These are phyloP conservation scores for Recurvomyces mirabilis DNA, from an alignment of 495 filamentous ascomycete species.

Conservation along the genomic window DNA sequence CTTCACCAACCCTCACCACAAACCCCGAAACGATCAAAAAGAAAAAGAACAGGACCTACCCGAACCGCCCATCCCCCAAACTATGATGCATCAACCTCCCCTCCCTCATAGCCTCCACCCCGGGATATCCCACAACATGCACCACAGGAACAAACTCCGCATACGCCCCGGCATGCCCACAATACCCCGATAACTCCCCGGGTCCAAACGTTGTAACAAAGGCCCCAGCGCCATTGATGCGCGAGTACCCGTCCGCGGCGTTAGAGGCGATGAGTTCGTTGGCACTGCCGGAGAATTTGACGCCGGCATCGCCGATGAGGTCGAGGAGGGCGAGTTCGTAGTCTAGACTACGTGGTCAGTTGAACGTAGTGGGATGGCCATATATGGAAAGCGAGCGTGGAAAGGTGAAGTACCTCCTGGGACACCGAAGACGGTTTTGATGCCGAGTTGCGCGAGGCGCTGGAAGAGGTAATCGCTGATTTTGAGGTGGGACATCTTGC, in stretches of 20 bases:
- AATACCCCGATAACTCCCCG: conserved; percentile 16
- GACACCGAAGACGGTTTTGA: conserved; percentile 6
- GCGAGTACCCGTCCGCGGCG: conserved; percentile 24
- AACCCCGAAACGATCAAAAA: too few species aligned
- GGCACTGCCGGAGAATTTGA: conserved; percentile 20
- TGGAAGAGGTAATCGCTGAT: conserved; percentile 3
- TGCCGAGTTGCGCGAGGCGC: conserved; percentile 8
- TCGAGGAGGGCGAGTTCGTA: conserved; percentile 25
- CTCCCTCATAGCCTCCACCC: conserved; percentile 3
- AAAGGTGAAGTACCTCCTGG: background rate
- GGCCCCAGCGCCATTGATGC: conserved; percentile 21
- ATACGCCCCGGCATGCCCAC: conserved; percentile 23
- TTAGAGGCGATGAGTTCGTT: conserved; percentile 25
- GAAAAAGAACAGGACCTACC: conserved; percentile 15
- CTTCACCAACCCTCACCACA: too few species aligned
- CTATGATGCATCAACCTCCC: conserved; percentile 23
- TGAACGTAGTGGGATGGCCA: background rate
- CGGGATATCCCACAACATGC: conserved; percentile 54
- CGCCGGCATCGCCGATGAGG: conserved; percentile 16
- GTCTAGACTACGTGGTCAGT: too few species aligned
- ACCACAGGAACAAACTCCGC: conserved; percentile 41
- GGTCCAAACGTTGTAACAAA: conserved; percentile 20
- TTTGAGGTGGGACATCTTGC: conserved; percentile 8
- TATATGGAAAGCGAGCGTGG: background rate
- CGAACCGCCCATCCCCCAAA: conserved; percentile 17